Evolutionary conservation across 768 basidiomycete genomes (phyloP), one percentile per base, ranked within the genome.

Genomic region (Naematelia aurantialba): DNA sequence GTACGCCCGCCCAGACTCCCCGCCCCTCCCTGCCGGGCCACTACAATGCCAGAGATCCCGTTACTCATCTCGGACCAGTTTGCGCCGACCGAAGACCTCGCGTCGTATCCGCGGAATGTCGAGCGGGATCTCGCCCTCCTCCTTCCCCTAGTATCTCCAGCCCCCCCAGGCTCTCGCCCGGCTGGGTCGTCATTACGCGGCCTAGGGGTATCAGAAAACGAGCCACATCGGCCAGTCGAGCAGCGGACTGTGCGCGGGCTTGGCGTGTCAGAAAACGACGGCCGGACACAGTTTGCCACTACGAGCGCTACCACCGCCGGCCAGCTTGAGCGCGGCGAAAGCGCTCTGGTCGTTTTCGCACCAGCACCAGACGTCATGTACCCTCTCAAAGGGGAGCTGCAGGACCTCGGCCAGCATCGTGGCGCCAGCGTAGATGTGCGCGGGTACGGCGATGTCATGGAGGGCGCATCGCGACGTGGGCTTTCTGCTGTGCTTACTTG

Each of bases 391-490:
- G 92, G 93, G 0, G 90, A 97, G 71, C 80, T 82, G 45, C 91
- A 92, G 72, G 83, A 89, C 68, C 81, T 86, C 21, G 66, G 79
- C 0, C 79, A 82, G 25, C 93, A 97, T 74, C 84, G 82, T 62
- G 96, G 96, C 8, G 87, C 93, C 0, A 93, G 94, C 68, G 82
- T 98, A 42, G 89, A 96, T 65, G 87, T 99, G 39, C 89, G 89
- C 75, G 94, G 91, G 0, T 90, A 87, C 71, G 84, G 86, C 5
- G 85, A 92, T 62, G 86, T 92, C 70, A 91, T 99, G 91, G 94
- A 97, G 77, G 96, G 94, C 26, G 77, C 76, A 62, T 87, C 84
- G 60, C 81, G 94, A 54, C 93, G 75, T 76, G 61, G 61, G 75
- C 63, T 52, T 46, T 46, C 45, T 39, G 17, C 17, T 45, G 25